These are phyloP conservation scores for Neofusicoccum sp. DNA, from an alignment of 2,329 filamentous ascomycete genomes.

Conservation along the genomic window DNA sequence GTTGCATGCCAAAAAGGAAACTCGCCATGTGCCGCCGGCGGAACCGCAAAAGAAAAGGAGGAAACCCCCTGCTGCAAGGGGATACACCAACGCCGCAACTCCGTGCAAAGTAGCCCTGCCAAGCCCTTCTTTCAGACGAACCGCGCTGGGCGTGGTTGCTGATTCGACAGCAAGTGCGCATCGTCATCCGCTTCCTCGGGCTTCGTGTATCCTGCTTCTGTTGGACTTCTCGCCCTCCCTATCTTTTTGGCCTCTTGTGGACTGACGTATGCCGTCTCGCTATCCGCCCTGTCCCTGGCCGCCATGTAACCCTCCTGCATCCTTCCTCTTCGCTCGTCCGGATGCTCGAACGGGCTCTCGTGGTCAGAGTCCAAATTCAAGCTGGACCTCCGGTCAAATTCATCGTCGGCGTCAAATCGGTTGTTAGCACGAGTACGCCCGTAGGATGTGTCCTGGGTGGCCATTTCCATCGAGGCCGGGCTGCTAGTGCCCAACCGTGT, in stretches of 20 bases:
- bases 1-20: not conserved
- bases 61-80: not conserved
- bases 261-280: conserved; percentile 8
- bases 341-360: conserved; percentile 16
- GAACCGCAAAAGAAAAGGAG: not conserved
- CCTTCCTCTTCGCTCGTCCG: conserved; percentile 15
- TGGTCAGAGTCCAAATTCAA: conserved; percentile 8
- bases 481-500: conserved; percentile 8
- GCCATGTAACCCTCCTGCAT: conserved; percentile 12
- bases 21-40: not conserved
- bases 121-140: not conserved
- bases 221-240: conserved; percentile 6
- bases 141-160: not conserved
- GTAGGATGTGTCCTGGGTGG: conserved; percentile 2
- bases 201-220: conserved; percentile 10
- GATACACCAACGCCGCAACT: not conserved
- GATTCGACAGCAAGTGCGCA: conserved; percentile 2
- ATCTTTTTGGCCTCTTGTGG: conserved; percentile 1
- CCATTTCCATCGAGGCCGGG: conserved; percentile 13
- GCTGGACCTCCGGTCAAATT: conserved; percentile 14
- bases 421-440: conserved; percentile 3
- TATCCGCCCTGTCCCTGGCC: conserved; percentile 7
- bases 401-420: conserved; percentile 8
- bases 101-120: not conserved
- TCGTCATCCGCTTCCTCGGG: conserved; percentile 2